Evolutionary conservation across 2,329 filamentous ascomycete species (phyloP).

Genomic region (Ophiostoma angusticollis): DNA sequence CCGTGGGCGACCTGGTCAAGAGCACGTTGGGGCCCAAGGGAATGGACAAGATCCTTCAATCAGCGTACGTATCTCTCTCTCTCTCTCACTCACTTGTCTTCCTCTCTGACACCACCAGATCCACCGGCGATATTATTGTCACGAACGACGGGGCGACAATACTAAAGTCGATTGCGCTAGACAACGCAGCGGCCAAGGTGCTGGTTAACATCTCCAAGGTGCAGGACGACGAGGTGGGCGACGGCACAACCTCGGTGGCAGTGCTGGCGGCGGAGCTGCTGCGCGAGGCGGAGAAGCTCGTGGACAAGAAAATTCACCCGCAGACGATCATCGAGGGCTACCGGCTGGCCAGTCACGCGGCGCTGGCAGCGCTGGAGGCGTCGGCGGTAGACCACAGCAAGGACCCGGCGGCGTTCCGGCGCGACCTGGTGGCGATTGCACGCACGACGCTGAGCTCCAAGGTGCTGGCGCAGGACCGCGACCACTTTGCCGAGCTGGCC

Average conservation of each 20-base stretch:
- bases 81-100: not conserved
- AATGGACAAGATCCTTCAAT: constrained; percentile 98
- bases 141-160: constrained; percentile 99
- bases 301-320: constrained; percentile 96
- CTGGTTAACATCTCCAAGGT: constrained; percentile 99
- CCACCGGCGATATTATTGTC: constrained; percentile 93
- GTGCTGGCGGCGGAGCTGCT: constrained; percentile 91
- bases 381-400: constrained; percentile 83
- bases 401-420: constrained; percentile 69
- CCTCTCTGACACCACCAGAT: constrained; percentile 37
- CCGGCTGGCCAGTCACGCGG: constrained; percentile 87
- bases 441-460: constrained; percentile 95
- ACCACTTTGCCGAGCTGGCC: constrained; percentile 81
- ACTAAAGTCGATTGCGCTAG: constrained; percentile 92
- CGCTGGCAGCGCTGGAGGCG: constrained; percentile 70
- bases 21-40: constrained; percentile 94
- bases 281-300: constrained; percentile 90
- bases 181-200: constrained; percentile 96
- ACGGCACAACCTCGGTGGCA: constrained; percentile 95
- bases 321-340: constrained; percentile 99
- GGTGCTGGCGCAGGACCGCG: constrained; percentile 83
- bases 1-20: constrained; percentile 94
- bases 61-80: constrained; percentile 52
- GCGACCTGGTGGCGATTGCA: constrained; percentile 81
- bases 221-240: constrained; percentile 95